Percentiles rank a stretch among this genome's conserved stretches.
phyloP scores from a whole-genome alignment of 2,329 filamentous ascomycete genomes.

The Elsinoe arachidis region DNA sequence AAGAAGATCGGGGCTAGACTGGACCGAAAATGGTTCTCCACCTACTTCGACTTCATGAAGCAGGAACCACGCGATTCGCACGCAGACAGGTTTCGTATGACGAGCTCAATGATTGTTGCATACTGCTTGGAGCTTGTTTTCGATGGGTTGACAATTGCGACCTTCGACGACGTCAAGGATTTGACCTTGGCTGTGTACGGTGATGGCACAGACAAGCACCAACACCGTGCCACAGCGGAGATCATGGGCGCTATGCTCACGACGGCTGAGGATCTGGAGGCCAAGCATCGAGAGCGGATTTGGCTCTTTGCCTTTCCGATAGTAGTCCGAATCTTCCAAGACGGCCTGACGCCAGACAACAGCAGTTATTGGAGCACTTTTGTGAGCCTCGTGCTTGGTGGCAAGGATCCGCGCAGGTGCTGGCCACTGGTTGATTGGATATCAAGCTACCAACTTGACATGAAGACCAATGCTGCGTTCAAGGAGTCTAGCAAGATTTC shows the following conservation, averaged over 20 bases:
- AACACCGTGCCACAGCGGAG: slow-evolving; percentile 90
- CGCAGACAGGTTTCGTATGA: slow-evolving; percentile 82
- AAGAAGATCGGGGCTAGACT: slow-evolving; percentile 72
- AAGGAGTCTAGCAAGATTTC: slow-evolving; percentile 97
- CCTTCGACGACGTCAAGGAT: slow-evolving; percentile 80
- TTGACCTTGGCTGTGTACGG: slow-evolving; percentile 70
- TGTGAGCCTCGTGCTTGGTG: slow-evolving; percentile 77
- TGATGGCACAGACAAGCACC: slow-evolving; percentile 93
- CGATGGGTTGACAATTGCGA: slow-evolving; percentile 65
- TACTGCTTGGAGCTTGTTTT: slow-evolving; percentile 87
- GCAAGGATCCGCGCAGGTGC: slow-evolving; percentile 78
- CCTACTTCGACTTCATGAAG: slow-evolving; percentile 87
- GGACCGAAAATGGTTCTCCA: slow-evolving; percentile 75
- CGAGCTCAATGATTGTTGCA: slow-evolving; percentile 75
- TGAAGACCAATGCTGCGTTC: slow-evolving; percentile 93
- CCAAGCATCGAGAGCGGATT: slow-evolving; percentile 62
- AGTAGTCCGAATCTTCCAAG: slow-evolving; percentile 75
- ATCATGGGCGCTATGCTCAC: slow-evolving; percentile 80
- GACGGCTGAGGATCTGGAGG: slow-evolving; percentile 68
- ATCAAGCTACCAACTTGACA: slow-evolving; percentile 78
- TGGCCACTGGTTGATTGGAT: slow-evolving; percentile 81
- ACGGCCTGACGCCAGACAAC: slow-evolving; percentile 90
- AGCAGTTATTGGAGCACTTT: slow-evolving; percentile 91
- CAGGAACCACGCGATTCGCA: slow-evolving; percentile 81
- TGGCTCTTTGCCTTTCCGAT: slow-evolving; percentile 91